These are phyloP conservation scores for Suillus luteus DNA, from an alignment of 768 basidiomycete species.

Conservation along the genomic window DNA sequence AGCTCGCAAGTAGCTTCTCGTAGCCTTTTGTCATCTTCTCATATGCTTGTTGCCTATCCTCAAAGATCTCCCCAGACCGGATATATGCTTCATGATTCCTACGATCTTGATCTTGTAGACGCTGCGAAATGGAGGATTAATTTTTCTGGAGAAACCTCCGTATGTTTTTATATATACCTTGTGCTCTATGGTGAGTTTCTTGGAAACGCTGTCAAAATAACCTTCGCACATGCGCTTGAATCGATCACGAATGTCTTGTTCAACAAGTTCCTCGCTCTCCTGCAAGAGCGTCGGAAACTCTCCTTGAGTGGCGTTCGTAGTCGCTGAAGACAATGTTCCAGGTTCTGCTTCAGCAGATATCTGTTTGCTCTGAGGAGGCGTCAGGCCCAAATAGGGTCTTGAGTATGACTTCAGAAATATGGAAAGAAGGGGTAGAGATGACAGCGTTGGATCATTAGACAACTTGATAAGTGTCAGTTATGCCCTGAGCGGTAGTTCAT, in stretches of 20 bases:
- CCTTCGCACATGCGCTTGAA: conserved; percentile 93
- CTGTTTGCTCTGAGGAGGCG: conserved; percentile 59
- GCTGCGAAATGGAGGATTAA: conserved; percentile 45
- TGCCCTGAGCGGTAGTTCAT: conserved; percentile 11
- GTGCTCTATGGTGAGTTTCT: conserved; percentile 90
- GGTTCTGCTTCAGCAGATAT: conserved; percentile 55
- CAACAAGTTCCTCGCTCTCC: conserved; percentile 77
- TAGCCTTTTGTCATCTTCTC: conserved; percentile 98
- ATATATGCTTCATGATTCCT: conserved; percentile 99
- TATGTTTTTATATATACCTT: conserved; percentile 48
- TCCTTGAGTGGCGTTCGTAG: conserved; percentile 34
- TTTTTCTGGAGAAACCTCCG: conserved; percentile 19
- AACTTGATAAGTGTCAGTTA: conserved; percentile 50
- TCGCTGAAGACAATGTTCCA: conserved; percentile 50
- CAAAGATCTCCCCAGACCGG: conserved; percentile 98
- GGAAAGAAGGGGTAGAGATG: conserved; percentile 86
- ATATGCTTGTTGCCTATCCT: conserved; percentile 97
- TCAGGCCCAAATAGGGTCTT: conserved; percentile 83
- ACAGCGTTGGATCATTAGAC: conserved; percentile 82
- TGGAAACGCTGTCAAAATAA: conserved; percentile 90
- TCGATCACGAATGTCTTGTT: conserved; percentile 82
- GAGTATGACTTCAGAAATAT: conserved; percentile 95
- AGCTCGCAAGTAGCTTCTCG: conserved; percentile 86
- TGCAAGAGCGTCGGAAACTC: conserved; percentile 43
- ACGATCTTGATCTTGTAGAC: conserved; percentile 94